Base-by-base conservation (phyloP, 352 stramenopile genomes). In the Plasmopara muralis region DNA sequence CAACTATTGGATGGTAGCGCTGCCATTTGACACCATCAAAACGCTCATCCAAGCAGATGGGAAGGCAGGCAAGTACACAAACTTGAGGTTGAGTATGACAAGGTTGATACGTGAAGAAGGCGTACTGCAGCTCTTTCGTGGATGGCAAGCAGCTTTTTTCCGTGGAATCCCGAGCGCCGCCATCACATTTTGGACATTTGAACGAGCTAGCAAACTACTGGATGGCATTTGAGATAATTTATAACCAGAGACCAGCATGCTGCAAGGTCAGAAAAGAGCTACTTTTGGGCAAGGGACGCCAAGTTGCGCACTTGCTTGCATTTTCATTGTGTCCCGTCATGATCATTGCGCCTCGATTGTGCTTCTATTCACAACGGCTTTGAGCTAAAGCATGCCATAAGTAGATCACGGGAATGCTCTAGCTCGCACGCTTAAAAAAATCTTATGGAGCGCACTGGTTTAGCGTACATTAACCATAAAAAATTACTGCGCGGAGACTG, bases 21-120 rank as follows among this genome's bases (percentile, higher is more conserved):
- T 93, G 37, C 83, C 83, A 5, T 94, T 95, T 50, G 81, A 94
- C 63, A 89, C 73, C 9, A 59, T 92, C 74, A 89, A 92, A 64
- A 86, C 82, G 40, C 66, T 92, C 13, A 89, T 89, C 39, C 82
- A 93, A 68, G 78, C 86, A 3, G 71, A 87, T 50, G 61, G 67
- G 7, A 60, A 56, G 15, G 41, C 62, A 7, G 64, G 66, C 43
- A 66, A 74, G 37, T 73, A 75, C 55, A 75, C 62, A 13, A 76
- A 74, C 0, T 60, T 88, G 42, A 29, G 87, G 0, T 31, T 57
- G 0, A 76, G 59, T 14, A 68, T 71, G 6, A 15, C 55, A 13
- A 62, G 43, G 5, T 57, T 91, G 16, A 66, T 89, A 14, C 72
- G 67, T 2, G 67, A 86, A 42, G 64, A 77, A 46, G 81, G 78